Base-by-base conservation (phyloP, 2,329 filamentous ascomycete species). In the Claviceps monticola region DNA sequence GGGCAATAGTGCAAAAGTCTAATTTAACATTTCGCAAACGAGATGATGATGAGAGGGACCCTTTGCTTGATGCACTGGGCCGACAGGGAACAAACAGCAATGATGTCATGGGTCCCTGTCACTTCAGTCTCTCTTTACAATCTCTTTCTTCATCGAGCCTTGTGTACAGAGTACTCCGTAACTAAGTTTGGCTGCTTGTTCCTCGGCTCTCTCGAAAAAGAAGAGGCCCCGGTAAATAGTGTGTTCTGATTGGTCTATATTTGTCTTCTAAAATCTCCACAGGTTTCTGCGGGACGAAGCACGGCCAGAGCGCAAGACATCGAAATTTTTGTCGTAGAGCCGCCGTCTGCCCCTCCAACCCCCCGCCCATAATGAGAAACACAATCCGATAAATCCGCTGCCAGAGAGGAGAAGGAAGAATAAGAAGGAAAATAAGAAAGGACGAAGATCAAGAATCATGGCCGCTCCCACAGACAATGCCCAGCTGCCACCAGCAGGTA, bases 401-500 rank as follows among this genome's bases (percentile, higher is more conserved):
- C 21, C 5, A 48, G 6, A 63, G 13, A 39, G 13, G 16, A 51
- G 58, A 63, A 19, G 23, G 13, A 17, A 19, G 41, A 37, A 38
- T 1, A 23, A 23, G 11, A 23, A 44, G 11, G 11, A 51, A 57
- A 62, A 36, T 41, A 38, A 9, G 26, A 41, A 17, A 26, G 9
- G 9, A 11, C 29, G 29, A 34, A 34, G 8, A 34, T 34, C 9
- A 34, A 34, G 29, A 37, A 49, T 8, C 42, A 67, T 67, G 65
- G 62, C 64, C 11, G 60, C 63, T 48, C 51, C 57, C 46, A 57
- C 62, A 56, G 61, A 66, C 50, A 45, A 59, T 21, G 49, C 55
- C 14, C 58, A 64, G 58, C 58, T 66, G 53, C 63, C 64, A 23
- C 56, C 62, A 19, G 64, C 65, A 45, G 61, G 65, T 66, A 50